Conservation (phyloP, 2,329 filamentous ascomycete species). For the Mariannaea elegans region DNA sequence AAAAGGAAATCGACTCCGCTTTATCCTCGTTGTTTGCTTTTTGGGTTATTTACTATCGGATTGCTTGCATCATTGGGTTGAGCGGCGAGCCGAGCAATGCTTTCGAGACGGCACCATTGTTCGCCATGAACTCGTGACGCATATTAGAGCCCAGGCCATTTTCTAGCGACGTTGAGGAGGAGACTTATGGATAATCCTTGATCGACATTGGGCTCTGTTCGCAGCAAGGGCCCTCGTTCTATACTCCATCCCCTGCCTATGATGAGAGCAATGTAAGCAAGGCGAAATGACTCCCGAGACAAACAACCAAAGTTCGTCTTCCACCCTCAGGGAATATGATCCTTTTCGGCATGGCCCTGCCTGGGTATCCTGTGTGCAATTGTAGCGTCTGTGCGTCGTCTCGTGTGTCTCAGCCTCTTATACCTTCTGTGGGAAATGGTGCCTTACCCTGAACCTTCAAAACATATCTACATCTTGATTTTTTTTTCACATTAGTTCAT, state of each 20-base stretch:
- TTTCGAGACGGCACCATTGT: background rate
- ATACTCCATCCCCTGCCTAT: too few species aligned
- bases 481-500: background rate
- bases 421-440: background rate
- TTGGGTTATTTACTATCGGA: background rate
- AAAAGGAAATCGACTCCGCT: conserved; percentile 7
- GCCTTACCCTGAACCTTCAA: background rate
- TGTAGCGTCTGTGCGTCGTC: background rate
- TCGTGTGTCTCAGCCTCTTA: background rate
- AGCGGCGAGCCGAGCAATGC: background rate
- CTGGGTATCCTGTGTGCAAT: too few species aligned
- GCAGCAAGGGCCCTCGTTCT: too few species aligned
- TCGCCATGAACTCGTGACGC: background rate
- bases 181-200: background rate
- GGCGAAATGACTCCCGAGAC: too few species aligned
- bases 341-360: too few species aligned
- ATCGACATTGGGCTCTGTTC: background rate
- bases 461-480: background rate
- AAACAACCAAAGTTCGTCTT: too few species aligned
- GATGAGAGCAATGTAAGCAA: too few species aligned
- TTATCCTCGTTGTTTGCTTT: conserved; percentile 3
- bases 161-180: background rate
- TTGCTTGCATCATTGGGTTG: conserved; percentile 1
- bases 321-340: too few species aligned
- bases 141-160: background rate